Evolutionary conservation across 2,329 filamentous ascomycete genomes (phyloP), one percentile per base, ranked within the genome.

Genomic region (Diplodia sapinea): DNA sequence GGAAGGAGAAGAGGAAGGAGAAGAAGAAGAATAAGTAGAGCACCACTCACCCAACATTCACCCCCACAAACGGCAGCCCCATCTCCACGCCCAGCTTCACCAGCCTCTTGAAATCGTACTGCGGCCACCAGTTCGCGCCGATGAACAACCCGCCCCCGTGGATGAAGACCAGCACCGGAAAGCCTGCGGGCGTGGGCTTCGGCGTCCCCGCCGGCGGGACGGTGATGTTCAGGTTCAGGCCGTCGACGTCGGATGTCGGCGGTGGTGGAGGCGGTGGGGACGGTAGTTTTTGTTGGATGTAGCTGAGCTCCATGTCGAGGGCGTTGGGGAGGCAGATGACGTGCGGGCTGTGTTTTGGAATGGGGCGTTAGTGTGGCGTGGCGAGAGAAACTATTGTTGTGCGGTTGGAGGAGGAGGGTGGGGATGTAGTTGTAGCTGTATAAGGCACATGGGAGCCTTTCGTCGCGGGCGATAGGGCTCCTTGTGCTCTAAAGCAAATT

Each of bases 141-240:
- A 82, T 77, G 2, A 76, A 74, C 59, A 84, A 82, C 0, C 82
- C 85, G 12, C 85, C 84, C 0, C 85, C 85, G 68, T 87, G 84
- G 4, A 87, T 79, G 69, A 85, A 85, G 1, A 84, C 78, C 49
- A 86, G 77, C 0, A 86, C 84, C 0, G 85, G 85, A 2, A 86
- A 74, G 0, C 57, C 57, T 17, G 40, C 40, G 2, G n/a, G 17
- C 1, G 43, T 11, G 6, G 78, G 79, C 13, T 74, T 73, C 4
- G 68, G 70, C 3, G 67, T 51, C 33, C 72, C 68, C 15, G 76
- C 70, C 1, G 43, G 49, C 1, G 85, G 84, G 0, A 82, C 76
- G 0, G 82, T 81, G 57, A 87, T 81, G 68, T 86, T 86, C 20
- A 87, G 73, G 59, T 84, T 85, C 29, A 87, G 74, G 38, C 84